These are phyloP conservation scores for Zygotorulaspora sp. DNA, from an alignment of 805 yeast genomes.

Conservation along the genomic window DNA sequence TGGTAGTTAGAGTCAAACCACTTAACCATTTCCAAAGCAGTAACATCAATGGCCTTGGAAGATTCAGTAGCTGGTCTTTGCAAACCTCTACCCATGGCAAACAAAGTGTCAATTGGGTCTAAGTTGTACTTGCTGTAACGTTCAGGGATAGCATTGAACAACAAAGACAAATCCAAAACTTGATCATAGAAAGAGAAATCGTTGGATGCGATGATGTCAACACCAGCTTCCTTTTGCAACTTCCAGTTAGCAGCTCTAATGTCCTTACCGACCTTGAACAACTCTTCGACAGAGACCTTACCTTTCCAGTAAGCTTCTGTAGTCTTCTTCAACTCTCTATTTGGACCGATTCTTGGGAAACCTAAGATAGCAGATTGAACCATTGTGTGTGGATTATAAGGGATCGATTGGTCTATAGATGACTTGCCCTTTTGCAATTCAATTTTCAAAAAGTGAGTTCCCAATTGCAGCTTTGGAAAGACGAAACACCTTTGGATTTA, in stretches of 20 bases:
- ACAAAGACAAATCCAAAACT: conserved; percentile 83
- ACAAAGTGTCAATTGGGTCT: conserved; percentile 83
- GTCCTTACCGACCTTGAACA: conserved; percentile 88
- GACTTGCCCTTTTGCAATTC: background rate
- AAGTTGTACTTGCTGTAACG: conserved; percentile 91
- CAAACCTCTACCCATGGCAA: conserved; percentile 99
- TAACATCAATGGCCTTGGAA: conserved; percentile 89
- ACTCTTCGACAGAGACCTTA: conserved; percentile 80
- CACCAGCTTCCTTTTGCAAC: conserved; percentile 95
- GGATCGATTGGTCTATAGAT: conserved; percentile 2
- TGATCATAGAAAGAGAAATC: conserved; percentile 99
- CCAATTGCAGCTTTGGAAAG: background rate
- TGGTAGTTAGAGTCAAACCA: conserved; percentile 99
- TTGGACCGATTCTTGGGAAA: conserved; percentile 99
- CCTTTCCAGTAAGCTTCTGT: conserved; percentile 99
- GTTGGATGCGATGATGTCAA: conserved; percentile 93
- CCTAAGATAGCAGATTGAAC: conserved; percentile 97
- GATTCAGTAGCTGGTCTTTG: conserved; percentile 92
- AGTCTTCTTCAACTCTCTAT: conserved; percentile 98
- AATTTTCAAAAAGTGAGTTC: no score
- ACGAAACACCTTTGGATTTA: conserved; percentile 1
- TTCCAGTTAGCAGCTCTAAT: conserved; percentile 97
- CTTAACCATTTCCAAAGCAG: conserved; percentile 99
- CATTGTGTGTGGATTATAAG: conserved; percentile 47
- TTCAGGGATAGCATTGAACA: conserved; percentile 95